Evolutionary conservation across 139 green algal species (phyloP).

Genomic region (Chlamydomonas applanata): DNA sequence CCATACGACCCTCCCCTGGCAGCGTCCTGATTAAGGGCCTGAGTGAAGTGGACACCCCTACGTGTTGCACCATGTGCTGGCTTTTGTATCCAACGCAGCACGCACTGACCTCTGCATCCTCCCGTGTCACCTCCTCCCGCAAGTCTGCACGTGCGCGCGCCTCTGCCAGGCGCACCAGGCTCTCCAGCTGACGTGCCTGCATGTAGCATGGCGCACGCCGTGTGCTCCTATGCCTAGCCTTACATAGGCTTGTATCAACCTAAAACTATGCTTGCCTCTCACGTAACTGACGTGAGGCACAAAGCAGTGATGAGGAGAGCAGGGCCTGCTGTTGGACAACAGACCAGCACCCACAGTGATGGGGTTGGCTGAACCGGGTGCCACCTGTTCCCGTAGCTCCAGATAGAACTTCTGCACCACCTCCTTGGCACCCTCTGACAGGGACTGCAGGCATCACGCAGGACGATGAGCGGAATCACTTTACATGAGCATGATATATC

Average conservation of each 20-base stretch:
- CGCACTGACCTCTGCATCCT: slow-evolving; percentile 76
- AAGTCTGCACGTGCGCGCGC: slow-evolving; percentile 85
- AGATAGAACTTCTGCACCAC: slow-evolving; percentile 65
- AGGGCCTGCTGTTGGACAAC: too few relatives aligned
- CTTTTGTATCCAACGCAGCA: too few relatives aligned
- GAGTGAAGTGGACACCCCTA: too few relatives aligned
- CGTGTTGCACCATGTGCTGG: too few relatives aligned
- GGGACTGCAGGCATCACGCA: neutral
- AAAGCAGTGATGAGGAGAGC: neutral
- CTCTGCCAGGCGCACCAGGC: slow-evolving; percentile 85
- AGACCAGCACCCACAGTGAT: slow-evolving; percentile 31
- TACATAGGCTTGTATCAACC: neutral
- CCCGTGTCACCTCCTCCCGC: slow-evolving; percentile 61
- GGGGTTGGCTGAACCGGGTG: slow-evolving; percentile 25
- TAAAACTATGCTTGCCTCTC: neutral
- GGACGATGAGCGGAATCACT: too few relatives aligned
- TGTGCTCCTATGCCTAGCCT: too few relatives aligned
- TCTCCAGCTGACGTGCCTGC: slow-evolving; percentile 86
- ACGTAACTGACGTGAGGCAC: neutral
- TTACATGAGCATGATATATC: too few relatives aligned
- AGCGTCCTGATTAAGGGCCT: too few relatives aligned
- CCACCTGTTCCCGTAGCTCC: slow-evolving; percentile 56
- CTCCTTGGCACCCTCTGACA: slow-evolving; percentile 9
- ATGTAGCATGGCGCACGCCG: too few relatives aligned
- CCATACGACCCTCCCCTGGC: too few relatives aligned